These are phyloP conservation scores for Leucosporidium scottii DNA, from an alignment of 768 basidiomycete genomes.

Conservation along the genomic window DNA sequence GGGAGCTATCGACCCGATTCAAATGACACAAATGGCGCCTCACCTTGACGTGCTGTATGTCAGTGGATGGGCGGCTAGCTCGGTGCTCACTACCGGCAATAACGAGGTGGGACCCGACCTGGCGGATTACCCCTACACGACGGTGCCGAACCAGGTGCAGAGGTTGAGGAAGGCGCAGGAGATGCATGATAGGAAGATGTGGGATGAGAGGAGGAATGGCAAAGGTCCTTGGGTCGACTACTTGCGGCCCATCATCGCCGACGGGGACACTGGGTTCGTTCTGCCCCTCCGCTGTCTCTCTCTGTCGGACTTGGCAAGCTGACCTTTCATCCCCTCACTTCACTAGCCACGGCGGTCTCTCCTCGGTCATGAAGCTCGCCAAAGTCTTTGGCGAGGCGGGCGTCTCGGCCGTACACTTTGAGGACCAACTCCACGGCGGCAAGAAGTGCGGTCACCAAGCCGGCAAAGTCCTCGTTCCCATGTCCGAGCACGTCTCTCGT, in stretches of 20 bases:
- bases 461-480: conserved; percentile 87
- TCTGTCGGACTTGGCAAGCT: background rate
- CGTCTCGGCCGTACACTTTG: conserved; percentile 80
- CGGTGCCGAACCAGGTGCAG: conserved; percentile 91
- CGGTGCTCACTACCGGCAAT: conserved; percentile 76
- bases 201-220: conserved; percentile 69
- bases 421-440: conserved; percentile 89
- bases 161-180: conserved; percentile 85
- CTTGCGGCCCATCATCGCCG: conserved; percentile 84
- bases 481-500: conserved; percentile 75
- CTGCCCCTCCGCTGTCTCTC: background rate
- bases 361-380: conserved; percentile 85
- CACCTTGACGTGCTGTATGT: conserved; percentile 82
- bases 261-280: conserved; percentile 82
- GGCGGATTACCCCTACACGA: conserved; percentile 88
- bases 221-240: conserved; percentile 75
- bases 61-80: conserved; percentile 82
- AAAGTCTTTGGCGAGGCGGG: conserved; percentile 96
- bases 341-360: conserved; percentile 78
- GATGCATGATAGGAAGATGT: conserved; percentile 86
- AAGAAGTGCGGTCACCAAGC: conserved; percentile 92
- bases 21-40: conserved; percentile 87
- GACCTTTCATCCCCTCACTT: conserved; percentile 3
- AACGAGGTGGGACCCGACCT: conserved; percentile 91
- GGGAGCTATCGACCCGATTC: conserved; percentile 87